These are phyloP conservation scores for Tritrichomonas musculus DNA, from an alignment of 208 protist genomes.

Conservation along the genomic window DNA sequence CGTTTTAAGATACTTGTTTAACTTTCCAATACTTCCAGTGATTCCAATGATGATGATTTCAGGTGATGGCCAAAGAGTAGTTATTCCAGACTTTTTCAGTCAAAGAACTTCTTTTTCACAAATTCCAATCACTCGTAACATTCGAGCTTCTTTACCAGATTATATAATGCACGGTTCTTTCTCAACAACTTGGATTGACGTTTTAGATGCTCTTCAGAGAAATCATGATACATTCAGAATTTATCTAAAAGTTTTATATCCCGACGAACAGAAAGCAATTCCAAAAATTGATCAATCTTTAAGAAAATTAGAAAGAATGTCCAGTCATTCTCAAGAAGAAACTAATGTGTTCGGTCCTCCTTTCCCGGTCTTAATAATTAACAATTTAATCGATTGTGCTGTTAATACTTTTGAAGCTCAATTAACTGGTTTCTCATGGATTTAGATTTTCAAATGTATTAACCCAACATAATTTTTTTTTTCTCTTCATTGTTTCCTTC, in stretches of 20 bases:
- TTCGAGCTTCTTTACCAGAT: neutral
- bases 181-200: neutral
- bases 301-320: neutral
- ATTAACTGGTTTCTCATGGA: neutral
- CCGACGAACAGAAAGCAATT: neutral
- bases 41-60: neutral
- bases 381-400: neutral
- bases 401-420: neutral
- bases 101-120: neutral
- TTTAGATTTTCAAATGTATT: too few relatives aligned
- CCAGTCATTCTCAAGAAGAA: neutral
- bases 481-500: too few relatives aligned
- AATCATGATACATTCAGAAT: neutral
- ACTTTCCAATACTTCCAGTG: neutral
- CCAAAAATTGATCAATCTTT: neutral
- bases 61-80: neutral
- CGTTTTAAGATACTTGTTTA: neutral
- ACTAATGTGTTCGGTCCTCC: neutral
- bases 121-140: neutral
- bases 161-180: neutral
- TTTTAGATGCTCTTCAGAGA: neutral
- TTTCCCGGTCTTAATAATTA: neutral
- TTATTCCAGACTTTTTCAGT: neutral
- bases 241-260: neutral
- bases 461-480: too few relatives aligned